Base-by-base conservation (phyloP, 2,329 filamentous ascomycete genomes). In the Zalaria obscura region DNA sequence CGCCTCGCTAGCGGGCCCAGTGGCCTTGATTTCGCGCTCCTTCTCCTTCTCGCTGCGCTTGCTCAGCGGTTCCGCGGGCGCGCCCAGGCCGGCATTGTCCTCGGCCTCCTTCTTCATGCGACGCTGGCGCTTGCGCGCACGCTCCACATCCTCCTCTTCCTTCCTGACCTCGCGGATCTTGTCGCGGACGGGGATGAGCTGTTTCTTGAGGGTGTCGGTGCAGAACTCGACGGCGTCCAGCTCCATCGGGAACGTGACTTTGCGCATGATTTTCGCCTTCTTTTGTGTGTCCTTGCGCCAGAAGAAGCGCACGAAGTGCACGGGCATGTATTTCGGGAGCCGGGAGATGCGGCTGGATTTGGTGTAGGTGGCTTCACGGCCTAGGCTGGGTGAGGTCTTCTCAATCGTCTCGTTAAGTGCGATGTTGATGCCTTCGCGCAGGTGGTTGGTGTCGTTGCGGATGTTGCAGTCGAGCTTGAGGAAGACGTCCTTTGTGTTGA, bases 201-300 rank as follows among this genome's bases (percentile, higher is more conserved):
- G 76, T 56, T 80, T 80, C 60, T 78, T 82, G 47, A 98, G 70
- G 40, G 91, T 81, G 26, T 96, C 88, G 8, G 88, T 89, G 63
- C 91, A 98, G 63, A 94, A 95, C 58, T 98, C 91, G 25, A 93
- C 79, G 33, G 85, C 78, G 55, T 98, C 91, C 29, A 98, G 69
- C 63, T 98, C 91, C 39, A 84, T 79, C 5, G 89, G 89, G 59
- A 98, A 98, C 0, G 86, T 89, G 43, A 98, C 91, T 66, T 96
- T 98, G 59, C 88, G 84, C 84, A 98, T 89, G 53, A 98, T 98
- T 73, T 98, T 98, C 50, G 89, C 88, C 72, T 98, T 98, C 70
- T 96, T 96, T 63, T 93, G 82, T 3, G 85, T 87, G 51, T 93
- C 86, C 37, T 82, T 78, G 58, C 93, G 89, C 91, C 91, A 98